Conservation (phyloP, 345 rosid species). For the Gossypium thurberi region DNA sequence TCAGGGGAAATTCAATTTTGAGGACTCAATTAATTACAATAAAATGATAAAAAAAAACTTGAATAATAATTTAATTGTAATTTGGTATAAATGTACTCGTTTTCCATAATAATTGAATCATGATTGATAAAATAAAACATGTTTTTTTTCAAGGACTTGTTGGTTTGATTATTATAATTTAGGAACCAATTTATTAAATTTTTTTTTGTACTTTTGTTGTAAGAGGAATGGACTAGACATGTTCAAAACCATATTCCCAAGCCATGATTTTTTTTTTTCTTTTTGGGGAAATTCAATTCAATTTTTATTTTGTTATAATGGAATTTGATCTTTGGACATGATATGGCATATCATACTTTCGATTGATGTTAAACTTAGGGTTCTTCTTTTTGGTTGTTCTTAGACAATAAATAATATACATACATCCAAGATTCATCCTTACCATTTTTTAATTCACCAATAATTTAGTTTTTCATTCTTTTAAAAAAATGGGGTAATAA, state of each 20-base stretch:
- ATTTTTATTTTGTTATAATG: background rate
- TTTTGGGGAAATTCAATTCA: background rate
- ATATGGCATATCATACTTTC: slow-evolving; percentile 6
- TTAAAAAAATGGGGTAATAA: too few relatives aligned
- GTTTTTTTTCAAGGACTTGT: too few relatives aligned
- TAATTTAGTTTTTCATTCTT: background rate
- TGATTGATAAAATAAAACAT: background rate
- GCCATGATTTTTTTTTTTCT: background rate
- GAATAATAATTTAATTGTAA: too few relatives aligned
- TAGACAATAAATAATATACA: background rate
- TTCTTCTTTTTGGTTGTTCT: background rate
- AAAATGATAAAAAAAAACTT: too few relatives aligned
- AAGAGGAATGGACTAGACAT: background rate
- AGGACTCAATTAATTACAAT: too few relatives aligned
- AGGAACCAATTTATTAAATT: background rate
- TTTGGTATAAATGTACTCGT: too few relatives aligned
- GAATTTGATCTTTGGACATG: slow-evolving; percentile 4
- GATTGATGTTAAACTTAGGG: background rate
- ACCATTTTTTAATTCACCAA: background rate
- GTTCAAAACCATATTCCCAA: background rate
- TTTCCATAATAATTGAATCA: too few relatives aligned
- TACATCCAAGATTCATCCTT: background rate
- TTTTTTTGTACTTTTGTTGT: background rate
- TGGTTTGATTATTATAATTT: background rate
- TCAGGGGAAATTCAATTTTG: too few relatives aligned